phyloP scores from a whole-genome alignment of 495 filamentous ascomycete genomes.

The Acidomyces sp. region DNA sequence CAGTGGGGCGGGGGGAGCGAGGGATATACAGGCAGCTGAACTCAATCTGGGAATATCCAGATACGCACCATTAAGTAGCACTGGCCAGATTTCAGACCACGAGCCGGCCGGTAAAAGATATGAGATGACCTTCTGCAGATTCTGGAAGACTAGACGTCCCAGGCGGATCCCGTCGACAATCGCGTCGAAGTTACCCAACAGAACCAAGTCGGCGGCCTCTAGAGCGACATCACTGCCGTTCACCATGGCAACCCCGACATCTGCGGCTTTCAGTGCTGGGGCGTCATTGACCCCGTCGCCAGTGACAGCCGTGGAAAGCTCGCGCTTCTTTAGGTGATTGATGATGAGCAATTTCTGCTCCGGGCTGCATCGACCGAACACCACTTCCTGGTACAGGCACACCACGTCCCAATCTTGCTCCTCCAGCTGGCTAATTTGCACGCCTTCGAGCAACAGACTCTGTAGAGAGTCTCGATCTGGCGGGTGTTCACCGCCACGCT shows the following conservation, averaged over 20 bases:
- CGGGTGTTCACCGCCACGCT: not conserved
- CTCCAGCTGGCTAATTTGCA: slow-evolving; percentile 21
- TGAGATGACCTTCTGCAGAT: slow-evolving; percentile 20
- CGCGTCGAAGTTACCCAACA: slow-evolving; percentile 16
- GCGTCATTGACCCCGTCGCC: slow-evolving; percentile 24
- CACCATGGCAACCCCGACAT: slow-evolving; percentile 19
- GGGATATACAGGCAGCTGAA: no score
- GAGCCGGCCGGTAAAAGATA: slow-evolving; percentile 27
- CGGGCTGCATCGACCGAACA: slow-evolving; percentile 20
- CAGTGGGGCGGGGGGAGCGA: no score
- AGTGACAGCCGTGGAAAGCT: slow-evolving; percentile 5
- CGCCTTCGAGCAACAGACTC: slow-evolving; percentile 28
- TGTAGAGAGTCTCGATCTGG: not conserved
- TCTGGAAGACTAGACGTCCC: slow-evolving; percentile 23
- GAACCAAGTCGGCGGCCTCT: slow-evolving; percentile 21
- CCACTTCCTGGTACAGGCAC: slow-evolving; percentile 33
- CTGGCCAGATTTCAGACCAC: slow-evolving; percentile 31
- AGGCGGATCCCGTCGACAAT: slow-evolving; percentile 18
- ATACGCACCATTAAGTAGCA: slow-evolving; percentile 28
- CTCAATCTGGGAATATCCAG: no score
- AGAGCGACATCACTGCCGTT: slow-evolving; percentile 20
- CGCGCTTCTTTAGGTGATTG: slow-evolving; percentile 17
- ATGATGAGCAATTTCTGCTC: slow-evolving; percentile 22
- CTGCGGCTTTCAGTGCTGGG: slow-evolving; percentile 17
- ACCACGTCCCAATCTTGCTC: slow-evolving; percentile 33